phyloP scores from a whole-genome alignment of 2,329 filamentous ascomycete species.

The Beauveria caledonica region DNA sequence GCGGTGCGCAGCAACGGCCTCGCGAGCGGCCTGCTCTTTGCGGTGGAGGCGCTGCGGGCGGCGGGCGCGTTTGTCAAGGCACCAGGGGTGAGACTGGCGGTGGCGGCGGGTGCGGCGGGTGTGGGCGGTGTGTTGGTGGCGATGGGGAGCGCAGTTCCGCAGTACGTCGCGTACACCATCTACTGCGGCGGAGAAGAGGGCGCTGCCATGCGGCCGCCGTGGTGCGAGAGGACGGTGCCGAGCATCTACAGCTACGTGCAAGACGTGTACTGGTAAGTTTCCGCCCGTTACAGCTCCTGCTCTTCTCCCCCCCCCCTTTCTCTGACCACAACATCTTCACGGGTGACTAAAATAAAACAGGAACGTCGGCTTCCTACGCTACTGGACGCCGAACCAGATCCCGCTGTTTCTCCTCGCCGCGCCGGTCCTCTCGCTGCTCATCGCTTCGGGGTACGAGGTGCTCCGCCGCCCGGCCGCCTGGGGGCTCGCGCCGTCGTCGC shows the following conservation, averaged over 20 bases:
- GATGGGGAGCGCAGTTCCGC: conserved; percentile 61
- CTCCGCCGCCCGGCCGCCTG: conserved; percentile 18
- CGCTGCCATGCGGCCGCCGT: conserved; percentile 48
- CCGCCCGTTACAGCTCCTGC: neutral
- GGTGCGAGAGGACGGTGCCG: conserved; percentile 67
- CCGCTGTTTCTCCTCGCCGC: conserved; percentile 79
- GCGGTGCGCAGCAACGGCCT: conserved; percentile 79
- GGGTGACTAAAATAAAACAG: conserved; percentile 33
- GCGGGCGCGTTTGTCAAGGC: conserved; percentile 19
- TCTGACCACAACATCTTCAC: too few species aligned
- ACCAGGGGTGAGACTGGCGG: conserved; percentile 30
- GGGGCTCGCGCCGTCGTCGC: neutral
- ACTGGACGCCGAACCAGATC: conserved; percentile 82
- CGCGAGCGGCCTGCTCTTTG: conserved; percentile 69
- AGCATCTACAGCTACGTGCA: conserved; percentile 93
- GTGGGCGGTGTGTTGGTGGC: conserved; percentile 61
- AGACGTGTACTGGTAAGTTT: conserved; percentile 72
- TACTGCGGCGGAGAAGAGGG: conserved; percentile 48
- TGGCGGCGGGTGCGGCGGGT: conserved; percentile 50
- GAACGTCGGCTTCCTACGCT: conserved; percentile 79
- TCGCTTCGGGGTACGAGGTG: conserved; percentile 47
- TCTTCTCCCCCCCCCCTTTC: too few species aligned
- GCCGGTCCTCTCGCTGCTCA: conserved; percentile 61
- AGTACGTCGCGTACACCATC: conserved; percentile 62
- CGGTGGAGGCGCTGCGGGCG: conserved; percentile 46